phyloP scores from a whole-genome alignment of 2,329 filamentous ascomycete genomes.

The Leptographium wingfieldii region DNA sequence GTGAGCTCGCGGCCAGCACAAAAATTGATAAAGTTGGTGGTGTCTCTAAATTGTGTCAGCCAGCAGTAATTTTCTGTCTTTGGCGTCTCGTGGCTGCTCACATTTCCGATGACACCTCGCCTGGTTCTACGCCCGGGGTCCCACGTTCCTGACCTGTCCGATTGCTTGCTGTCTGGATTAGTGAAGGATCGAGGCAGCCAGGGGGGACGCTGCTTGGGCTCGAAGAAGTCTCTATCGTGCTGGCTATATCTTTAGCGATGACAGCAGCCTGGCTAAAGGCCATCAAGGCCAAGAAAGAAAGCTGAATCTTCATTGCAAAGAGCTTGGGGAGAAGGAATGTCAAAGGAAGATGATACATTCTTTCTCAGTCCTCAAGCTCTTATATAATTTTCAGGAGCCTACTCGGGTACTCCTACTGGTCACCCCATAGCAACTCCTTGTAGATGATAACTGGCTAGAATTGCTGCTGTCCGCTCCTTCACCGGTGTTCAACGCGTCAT shows the following conservation, averaged over 20 bases:
- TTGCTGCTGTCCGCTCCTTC: too few species aligned
- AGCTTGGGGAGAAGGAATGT: too few species aligned
- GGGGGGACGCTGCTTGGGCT: neutral
- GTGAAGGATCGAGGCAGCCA: neutral
- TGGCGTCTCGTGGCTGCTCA: too few species aligned
- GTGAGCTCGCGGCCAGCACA: conserved; percentile 40
- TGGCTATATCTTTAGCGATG: neutral
- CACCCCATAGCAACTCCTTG: too few species aligned
- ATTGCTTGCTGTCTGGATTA: conserved; percentile 23
- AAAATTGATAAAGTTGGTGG: conserved; percentile 43
- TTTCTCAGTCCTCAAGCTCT: too few species aligned
- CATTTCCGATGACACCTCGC: conserved; percentile 21
- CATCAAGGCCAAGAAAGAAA: neutral
- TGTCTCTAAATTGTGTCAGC: conserved; percentile 23
- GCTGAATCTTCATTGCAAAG: neutral
- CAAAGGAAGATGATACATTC: too few species aligned
- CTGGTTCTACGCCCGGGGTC: conserved; percentile 1
- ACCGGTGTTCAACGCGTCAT: too few species aligned
- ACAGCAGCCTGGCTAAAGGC: neutral
- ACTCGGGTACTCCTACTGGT: too few species aligned
- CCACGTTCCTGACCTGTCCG: neutral
- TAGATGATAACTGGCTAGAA: too few species aligned
- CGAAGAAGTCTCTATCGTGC: neutral
- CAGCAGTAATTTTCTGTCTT: too few species aligned
- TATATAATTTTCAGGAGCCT: too few species aligned